Evolutionary conservation across 1,284 basidiomycete genomes (phyloP).

Genomic region (Coniophora puteana): DNA sequence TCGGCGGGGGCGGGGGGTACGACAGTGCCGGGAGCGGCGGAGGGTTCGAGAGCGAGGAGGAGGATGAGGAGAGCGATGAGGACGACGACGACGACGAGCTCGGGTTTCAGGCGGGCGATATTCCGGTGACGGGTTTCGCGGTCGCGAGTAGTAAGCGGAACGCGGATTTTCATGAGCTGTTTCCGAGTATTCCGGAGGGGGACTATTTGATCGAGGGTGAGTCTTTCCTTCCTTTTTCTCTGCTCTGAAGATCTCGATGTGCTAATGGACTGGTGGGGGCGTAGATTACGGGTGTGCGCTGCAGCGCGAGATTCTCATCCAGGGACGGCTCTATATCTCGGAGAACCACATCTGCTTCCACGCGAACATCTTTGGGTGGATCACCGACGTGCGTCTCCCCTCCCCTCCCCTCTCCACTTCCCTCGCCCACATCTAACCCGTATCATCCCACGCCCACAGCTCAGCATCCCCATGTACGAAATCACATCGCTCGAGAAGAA

Average conservation of each 20-base stretch:
- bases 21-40: conserved; percentile 19
- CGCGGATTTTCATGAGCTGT: conserved; percentile 93
- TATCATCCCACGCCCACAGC: conserved; percentile 53
- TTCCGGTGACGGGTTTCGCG: conserved; percentile 90
- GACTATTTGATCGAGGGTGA: conserved; percentile 97
- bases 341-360: conserved; percentile 99
- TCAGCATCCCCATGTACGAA: conserved; percentile 90
- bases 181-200: conserved; percentile 86
- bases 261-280: conserved; percentile 9
- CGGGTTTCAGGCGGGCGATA: conserved; percentile 64
- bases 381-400: conserved; percentile 76
- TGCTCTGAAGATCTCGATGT: conserved; percentile 5
- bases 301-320: conserved; percentile 94
- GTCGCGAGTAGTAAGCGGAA: conserved; percentile 96
- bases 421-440: conserved; percentile 8
- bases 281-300: conserved; percentile 96
- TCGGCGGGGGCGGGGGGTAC: conserved; percentile 19
- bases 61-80: conserved; percentile 30
- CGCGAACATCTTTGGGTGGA: conserved; percentile 99
- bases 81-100: conserved; percentile 38
- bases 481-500: conserved; percentile 91
- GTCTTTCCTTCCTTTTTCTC: conserved; percentile 17
- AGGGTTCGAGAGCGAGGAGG: too few species aligned
- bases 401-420: background rate
- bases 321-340: conserved; percentile 94